Evolutionary conservation across 2,329 filamentous ascomycete genomes (phyloP), one percentile per base, ranked within the genome.

Genomic region (Clonostachys rosea): DNA sequence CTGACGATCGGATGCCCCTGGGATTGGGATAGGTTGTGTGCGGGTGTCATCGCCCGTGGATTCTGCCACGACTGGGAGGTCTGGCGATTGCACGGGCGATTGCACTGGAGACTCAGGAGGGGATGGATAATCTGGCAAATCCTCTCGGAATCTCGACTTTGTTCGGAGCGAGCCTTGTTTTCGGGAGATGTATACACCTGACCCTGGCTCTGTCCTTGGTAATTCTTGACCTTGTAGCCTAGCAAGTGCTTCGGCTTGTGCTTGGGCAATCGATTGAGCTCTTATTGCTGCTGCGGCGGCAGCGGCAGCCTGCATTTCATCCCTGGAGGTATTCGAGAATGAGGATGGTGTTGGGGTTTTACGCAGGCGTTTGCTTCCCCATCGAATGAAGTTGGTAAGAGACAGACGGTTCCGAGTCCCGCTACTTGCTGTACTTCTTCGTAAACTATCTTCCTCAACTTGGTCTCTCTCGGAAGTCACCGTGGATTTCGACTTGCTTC

Each of bases 301-400:
- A 11, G 58, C 56, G 8, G 56, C 62, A 12, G 64, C 66, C 43
- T 73, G 68, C 74, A 96, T 92, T 14, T 91, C 95, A 59, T 96
- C 91, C 52, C 91, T 81, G 2, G 91, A 96, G 0, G 90, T 89
- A 59, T 96, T 96, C 5, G 90, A 91, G 61, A 95, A 94, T n/a
- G 91, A 91, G 0, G 89, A 87, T 5, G 86, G 76, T 61, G 74
- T 51, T 61, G 74, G 52, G 61, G 78, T 66, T 60, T 70, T 60
- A 65, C 81, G 66, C 69, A 78, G 73, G 64, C 72, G 74, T 74
- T 79, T 72, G 68, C 73, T 76, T 30, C 80, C 80, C 64, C 86
- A 86, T 57, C 81, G 82, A 66, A 96, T 89, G 35, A 96, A 79
- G 0, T 87, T 84, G 5, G 83, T 81, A 74, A 91, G 87, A 1